phyloP scores from a whole-genome alignment of 2,329 filamentous ascomycete genomes.

The Scleromitrula shiraiana region DNA sequence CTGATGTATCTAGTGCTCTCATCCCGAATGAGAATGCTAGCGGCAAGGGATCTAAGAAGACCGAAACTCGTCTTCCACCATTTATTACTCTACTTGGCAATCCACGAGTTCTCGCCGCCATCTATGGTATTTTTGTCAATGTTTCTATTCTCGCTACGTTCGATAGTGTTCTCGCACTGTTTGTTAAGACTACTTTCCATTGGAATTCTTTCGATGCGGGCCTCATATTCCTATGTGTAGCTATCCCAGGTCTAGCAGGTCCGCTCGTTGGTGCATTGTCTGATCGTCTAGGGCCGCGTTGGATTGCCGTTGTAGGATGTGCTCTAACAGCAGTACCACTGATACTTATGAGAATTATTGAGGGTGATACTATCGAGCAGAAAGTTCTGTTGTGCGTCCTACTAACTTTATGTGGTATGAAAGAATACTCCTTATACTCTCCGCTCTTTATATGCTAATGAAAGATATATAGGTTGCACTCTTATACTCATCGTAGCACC shows the following conservation, averaged over 20 bases:
- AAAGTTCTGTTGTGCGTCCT: slow-evolving; percentile 58
- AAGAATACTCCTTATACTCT: neutral
- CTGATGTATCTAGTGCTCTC: neutral
- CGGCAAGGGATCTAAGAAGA: neutral
- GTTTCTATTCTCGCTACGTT: slow-evolving; percentile 43
- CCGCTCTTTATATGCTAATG: slow-evolving; percentile 14
- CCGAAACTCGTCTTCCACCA: slow-evolving; percentile 9
- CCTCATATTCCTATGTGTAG: slow-evolving; percentile 47
- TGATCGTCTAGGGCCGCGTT: slow-evolving; percentile 50
- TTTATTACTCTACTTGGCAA: slow-evolving; percentile 12
- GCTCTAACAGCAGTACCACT: slow-evolving; percentile 46
- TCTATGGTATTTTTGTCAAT: slow-evolving; percentile 37
- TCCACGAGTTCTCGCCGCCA: slow-evolving; percentile 30
- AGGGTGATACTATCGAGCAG: slow-evolving; percentile 45
- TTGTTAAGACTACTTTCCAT: slow-evolving; percentile 43
- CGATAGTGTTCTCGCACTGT: slow-evolving; percentile 47
- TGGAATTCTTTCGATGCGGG: slow-evolving; percentile 48
- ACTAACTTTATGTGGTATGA: slow-evolving; percentile 46
- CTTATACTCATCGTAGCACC: slow-evolving; percentile 52
- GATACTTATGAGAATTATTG: slow-evolving; percentile 55
- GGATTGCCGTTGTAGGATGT: slow-evolving; percentile 52
- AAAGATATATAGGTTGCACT: slow-evolving; percentile 23
- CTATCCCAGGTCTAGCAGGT: slow-evolving; percentile 50
- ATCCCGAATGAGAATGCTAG: neutral
- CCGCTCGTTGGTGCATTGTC: slow-evolving; percentile 44